These are phyloP conservation scores for Lathyrus oleraceus DNA, from an alignment of 306 rosid genomes.

Conservation along the genomic window DNA sequence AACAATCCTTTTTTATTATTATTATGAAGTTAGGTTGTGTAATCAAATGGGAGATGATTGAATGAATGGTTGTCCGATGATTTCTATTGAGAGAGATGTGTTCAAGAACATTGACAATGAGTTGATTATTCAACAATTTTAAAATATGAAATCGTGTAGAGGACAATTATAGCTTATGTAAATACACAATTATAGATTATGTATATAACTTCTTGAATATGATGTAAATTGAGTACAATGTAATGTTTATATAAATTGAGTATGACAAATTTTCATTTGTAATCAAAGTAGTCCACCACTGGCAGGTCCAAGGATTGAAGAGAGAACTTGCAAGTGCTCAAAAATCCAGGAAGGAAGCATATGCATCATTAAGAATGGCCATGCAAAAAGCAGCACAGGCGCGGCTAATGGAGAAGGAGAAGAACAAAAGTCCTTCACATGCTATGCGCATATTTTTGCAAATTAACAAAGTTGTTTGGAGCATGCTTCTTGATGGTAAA, in stretches of 20 bases:
- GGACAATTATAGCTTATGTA: not conserved
- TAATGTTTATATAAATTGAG: not conserved
- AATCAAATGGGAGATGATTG: not conserved
- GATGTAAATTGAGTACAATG: no score
- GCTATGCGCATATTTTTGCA: constrained; percentile 85
- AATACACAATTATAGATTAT: no score
- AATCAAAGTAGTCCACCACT: constrained; percentile 30
- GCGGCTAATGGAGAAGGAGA: constrained; percentile 86
- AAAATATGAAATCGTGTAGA: not conserved
- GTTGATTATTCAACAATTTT: not conserved
- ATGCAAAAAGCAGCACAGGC: constrained; percentile 75
- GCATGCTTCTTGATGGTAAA: constrained; percentile 97
- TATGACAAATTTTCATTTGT: constrained; percentile 33
- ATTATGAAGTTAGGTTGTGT: not conserved
- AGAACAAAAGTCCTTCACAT: constrained; percentile 85
- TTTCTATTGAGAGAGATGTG: not conserved
- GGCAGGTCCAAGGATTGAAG: constrained; percentile 89
- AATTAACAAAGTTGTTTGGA: constrained; percentile 93
- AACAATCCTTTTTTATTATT: no score
- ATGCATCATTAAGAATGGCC: constrained; percentile 68
- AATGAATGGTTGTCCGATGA: no score
- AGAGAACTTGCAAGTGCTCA: constrained; percentile 69
- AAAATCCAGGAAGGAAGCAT: constrained; percentile 74
- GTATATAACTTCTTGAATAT: no score
- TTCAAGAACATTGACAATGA: not conserved